phyloP scores from a whole-genome alignment of 2,329 filamentous ascomycete genomes.

The Aureobasidium melanogenum region DNA sequence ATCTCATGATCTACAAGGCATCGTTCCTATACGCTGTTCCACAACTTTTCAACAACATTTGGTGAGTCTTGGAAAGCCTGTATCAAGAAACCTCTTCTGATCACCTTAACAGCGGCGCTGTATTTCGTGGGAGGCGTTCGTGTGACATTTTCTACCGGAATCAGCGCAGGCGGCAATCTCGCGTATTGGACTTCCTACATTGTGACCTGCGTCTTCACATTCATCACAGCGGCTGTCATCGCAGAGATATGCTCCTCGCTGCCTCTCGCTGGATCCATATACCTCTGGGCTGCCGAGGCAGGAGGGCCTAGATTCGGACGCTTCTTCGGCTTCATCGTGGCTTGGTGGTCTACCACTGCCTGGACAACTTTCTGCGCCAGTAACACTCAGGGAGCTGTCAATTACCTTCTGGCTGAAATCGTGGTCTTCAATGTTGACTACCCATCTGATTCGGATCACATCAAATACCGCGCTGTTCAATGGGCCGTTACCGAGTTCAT shows the following conservation, averaged over 20 bases:
- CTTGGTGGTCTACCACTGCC: conserved; percentile 55
- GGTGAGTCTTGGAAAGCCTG: not conserved
- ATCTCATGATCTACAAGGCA: not conserved
- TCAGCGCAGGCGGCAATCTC: conserved; percentile 50
- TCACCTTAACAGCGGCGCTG: conserved; percentile 40
- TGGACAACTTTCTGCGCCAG: conserved; percentile 44
- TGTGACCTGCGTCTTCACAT: conserved; percentile 51
- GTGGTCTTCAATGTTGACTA: conserved; percentile 45
- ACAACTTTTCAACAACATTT: conserved; percentile 3
- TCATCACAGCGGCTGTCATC: conserved; percentile 52
- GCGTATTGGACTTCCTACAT: conserved; percentile 55
- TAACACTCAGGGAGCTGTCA: conserved; percentile 29
- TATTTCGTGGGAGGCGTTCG: conserved; percentile 54
- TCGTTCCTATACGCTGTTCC: conserved; percentile 5
- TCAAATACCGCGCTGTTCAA: conserved; percentile 52
- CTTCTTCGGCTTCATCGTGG: conserved; percentile 52
- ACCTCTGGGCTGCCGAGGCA: conserved; percentile 52
- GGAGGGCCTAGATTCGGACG: conserved; percentile 47
- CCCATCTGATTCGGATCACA: conserved; percentile 42
- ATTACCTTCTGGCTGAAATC: conserved; percentile 40
- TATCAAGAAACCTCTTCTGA: conserved; percentile 45
- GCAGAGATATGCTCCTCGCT: conserved; percentile 53
- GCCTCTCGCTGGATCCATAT: conserved; percentile 51
- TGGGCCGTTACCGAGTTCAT: conserved; percentile 47
- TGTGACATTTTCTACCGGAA: conserved; percentile 52